A percentile compares a stretch with the other conserved stretches of the same genome.
Evolutionary conservation across 208 protist genomes (phyloP).

Genomic region (Novymonas esmeraldas): DNA sequence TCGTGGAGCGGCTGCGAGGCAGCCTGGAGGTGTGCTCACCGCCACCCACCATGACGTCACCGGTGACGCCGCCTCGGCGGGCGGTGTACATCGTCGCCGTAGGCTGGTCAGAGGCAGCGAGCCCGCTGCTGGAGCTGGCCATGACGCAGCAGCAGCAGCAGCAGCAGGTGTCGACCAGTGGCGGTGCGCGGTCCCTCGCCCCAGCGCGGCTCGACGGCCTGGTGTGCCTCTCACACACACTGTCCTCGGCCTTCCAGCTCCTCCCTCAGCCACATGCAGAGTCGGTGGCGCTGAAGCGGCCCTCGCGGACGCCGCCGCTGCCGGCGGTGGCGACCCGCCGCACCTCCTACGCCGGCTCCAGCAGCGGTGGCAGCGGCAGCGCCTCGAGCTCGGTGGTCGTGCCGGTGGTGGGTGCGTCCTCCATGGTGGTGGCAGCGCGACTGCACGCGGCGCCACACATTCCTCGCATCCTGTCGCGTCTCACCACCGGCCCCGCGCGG

Average conservation of each 20-base stretch:
- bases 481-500: conserved; percentile 30
- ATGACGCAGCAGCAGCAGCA: conserved; percentile 36
- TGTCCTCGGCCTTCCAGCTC: conserved; percentile 43
- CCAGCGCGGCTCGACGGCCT: conserved; percentile 38
- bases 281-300: background rate
- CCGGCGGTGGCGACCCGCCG: no score
- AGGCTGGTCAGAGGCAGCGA: conserved; percentile 44
- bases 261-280: conserved; percentile 14
- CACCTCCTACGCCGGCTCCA: background rate
- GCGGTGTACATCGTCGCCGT: conserved; percentile 37
- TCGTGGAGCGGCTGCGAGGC: conserved; percentile 13
- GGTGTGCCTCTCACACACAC: conserved; percentile 44
- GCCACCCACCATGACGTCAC: background rate
- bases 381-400: background rate
- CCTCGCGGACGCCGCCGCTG: background rate
- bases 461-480: conserved; percentile 27
- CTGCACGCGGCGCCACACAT: conserved; percentile 15
- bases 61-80: background rate
- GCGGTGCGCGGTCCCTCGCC: conserved; percentile 6
- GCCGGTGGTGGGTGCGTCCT: background rate
- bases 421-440: background rate
- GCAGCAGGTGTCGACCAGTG: conserved; percentile 1
- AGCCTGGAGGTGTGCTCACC: background rate
- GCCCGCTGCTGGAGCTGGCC: conserved; percentile 44
- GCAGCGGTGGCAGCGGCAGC: background rate